Evolutionary conservation across 2,329 filamentous ascomycete genomes (phyloP).

Genomic region (Nemania sp.): DNA sequence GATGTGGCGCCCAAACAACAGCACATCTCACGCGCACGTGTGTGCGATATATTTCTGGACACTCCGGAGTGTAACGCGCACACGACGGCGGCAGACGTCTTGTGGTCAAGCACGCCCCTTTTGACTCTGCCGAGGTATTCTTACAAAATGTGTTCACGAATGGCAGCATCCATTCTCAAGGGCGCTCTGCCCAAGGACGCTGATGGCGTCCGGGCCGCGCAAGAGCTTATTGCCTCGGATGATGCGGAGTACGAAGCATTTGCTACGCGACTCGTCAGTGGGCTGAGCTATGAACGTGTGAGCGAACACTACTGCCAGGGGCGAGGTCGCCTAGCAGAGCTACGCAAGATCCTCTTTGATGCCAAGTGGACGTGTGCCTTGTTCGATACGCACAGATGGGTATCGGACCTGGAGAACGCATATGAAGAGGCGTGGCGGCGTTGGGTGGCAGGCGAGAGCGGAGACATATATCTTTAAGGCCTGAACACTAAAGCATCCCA

Average conservation of each 20-base stretch:
- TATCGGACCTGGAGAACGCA: conserved; percentile 82
- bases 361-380: conserved; percentile 84
- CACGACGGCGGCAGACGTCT: conserved; percentile 92
- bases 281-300: conserved; percentile 61
- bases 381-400: conserved; percentile 92
- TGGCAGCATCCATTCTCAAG: conserved; percentile 92
- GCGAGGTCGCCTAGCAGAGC: conserved; percentile 72
- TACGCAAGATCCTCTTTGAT: conserved; percentile 81
- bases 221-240: conserved; percentile 75
- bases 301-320: conserved; percentile 56
- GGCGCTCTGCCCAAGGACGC: conserved; percentile 78
- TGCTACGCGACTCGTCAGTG: conserved; percentile 69
- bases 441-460: conserved; percentile 86
- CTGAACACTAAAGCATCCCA: neutral
- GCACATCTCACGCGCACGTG: conserved; percentile 87
- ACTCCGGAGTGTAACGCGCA: conserved; percentile 98
- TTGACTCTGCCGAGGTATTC: conserved; percentile 88
- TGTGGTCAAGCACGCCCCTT: conserved; percentile 95
- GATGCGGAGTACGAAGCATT: conserved; percentile 85
- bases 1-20: conserved; percentile 94
- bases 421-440: conserved; percentile 87
- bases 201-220: conserved; percentile 69
- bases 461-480: conserved; percentile 79
- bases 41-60: conserved; percentile 94
- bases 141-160: conserved; percentile 99